Evolutionary conservation across 1,139 yeast species (phyloP), one percentile per base, ranked within the genome.

Genomic region (Kodamaea sp.): DNA sequence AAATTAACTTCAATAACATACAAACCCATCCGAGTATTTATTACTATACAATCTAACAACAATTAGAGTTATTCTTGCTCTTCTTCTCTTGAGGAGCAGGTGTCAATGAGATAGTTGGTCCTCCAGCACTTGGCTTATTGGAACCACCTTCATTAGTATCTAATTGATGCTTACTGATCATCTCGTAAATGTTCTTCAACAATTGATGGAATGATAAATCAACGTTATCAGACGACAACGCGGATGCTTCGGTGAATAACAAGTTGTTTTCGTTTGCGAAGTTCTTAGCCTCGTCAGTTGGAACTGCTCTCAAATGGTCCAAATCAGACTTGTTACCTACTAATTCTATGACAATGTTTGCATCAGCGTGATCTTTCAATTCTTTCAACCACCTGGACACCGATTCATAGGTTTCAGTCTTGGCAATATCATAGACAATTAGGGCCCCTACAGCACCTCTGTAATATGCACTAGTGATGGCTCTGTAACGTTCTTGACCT

Each of bases 401-500:
- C 50, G 88, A 84, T 63, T 92, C 98, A 63, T 90, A 92, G 36
- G 92, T 78, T 60, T 85, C 94, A 22, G 95, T 84, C 63, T 90
- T 90, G 42, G 97, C 81, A 57, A 92, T 90, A 66, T 92, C 98
- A 64, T 92, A 92, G 47, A 92, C 96, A 43, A 92, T 83, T 51
- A 92, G 73, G 2, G 98, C 98, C 34, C 98, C 98, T 32, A 90
- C 96, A 1, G 98, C 98, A 29, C 98, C 98, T 58, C 98, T 77
- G 62, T 92, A 92, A 68, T 92, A 92, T 10, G 97, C 98, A 42
- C 95, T 83, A 25, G 98, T 94, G 57, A 92, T 92, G 34, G 98
- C 97, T 53, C 98, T 80, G 70, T 92, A 92, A 59, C 98, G 80
- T 65, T 92, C 98, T 70, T 92, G 98, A 41, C 98, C 98, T 2